These are phyloP conservation scores for Knufia petricola DNA, from an alignment of 2,329 filamentous ascomycete genomes.

Conservation along the genomic window DNA sequence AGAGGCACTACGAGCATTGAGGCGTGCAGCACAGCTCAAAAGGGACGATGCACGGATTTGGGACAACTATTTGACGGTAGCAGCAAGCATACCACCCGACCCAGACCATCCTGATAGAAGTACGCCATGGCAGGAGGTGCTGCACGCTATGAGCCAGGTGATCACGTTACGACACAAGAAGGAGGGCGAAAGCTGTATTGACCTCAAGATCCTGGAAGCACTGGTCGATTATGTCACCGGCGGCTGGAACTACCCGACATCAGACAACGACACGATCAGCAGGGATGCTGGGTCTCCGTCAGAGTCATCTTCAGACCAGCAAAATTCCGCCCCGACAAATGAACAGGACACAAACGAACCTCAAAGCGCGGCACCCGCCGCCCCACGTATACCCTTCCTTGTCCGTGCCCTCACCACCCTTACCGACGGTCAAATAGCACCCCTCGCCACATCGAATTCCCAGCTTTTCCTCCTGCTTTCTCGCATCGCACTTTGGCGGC, in stretches of 20 bases:
- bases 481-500: conserved; percentile 62
- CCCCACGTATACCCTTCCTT: conserved; percentile 44
- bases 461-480: conserved; percentile 68
- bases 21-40: conserved; percentile 73
- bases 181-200: conserved; percentile 67
- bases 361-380: conserved; percentile 23
- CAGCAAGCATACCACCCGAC: conserved; percentile 65
- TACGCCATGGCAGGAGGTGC: conserved; percentile 59
- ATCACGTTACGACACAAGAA: conserved; percentile 59
- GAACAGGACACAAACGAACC: background rate
- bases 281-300: background rate
- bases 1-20: conserved; percentile 75
- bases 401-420: conserved; percentile 51
- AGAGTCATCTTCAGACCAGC: background rate
- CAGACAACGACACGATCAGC: background rate
- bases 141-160: conserved; percentile 64
- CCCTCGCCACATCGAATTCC: conserved; percentile 71
- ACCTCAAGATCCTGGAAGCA: conserved; percentile 60
- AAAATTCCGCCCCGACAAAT: background rate
- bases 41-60: conserved; percentile 86
- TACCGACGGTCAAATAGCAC: conserved; percentile 64
- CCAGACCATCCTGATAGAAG: conserved; percentile 10
- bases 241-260: conserved; percentile 28
- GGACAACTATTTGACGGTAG: conserved; percentile 89
- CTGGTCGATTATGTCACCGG: conserved; percentile 63